phyloP scores from a whole-genome alignment of 768 basidiomycete species.

The Strobilomyces echinocephalus region DNA sequence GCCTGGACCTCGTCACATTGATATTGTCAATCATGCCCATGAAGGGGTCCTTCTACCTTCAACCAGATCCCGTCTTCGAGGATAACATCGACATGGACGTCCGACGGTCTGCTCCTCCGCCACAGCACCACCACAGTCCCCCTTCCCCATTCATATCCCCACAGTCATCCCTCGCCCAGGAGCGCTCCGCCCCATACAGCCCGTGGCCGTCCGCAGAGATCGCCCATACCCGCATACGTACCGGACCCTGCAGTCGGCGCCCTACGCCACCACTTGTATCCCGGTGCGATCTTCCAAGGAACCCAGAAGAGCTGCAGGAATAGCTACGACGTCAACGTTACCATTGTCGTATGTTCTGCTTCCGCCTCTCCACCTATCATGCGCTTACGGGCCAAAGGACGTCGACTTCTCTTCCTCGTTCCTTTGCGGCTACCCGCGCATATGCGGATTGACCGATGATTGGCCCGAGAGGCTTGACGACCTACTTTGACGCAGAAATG shows the following conservation, averaged over 20 bases:
- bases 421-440: slow-evolving; percentile 88
- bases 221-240: slow-evolving; percentile 8
- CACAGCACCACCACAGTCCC: slow-evolving; percentile 7
- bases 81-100: slow-evolving; percentile 35
- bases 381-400: slow-evolving; percentile 48
- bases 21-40: slow-evolving; percentile 28
- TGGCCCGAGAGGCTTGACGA: slow-evolving; percentile 95
- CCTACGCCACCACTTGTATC: slow-evolving; percentile 72
- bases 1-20: too few species aligned
- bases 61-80: slow-evolving; percentile 28
- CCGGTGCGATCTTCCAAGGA: slow-evolving; percentile 84
- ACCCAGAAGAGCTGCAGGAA: slow-evolving; percentile 93
- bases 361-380: not conserved
- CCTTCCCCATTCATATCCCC: too few species aligned
- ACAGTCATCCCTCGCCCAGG: too few species aligned
- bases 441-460: slow-evolving; percentile 87
- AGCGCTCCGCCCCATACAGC: slow-evolving; percentile 11
- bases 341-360: slow-evolving; percentile 69
- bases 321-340: slow-evolving; percentile 91
- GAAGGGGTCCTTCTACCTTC: slow-evolving; percentile 15
- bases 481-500: slow-evolving; percentile 91
- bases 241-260: slow-evolving; percentile 61
- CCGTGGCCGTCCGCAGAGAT: slow-evolving; percentile 10
- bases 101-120: not conserved
- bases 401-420: slow-evolving; percentile 84